These are phyloP conservation scores for Vanrija humicola DNA, from an alignment of 1,284 basidiomycete species.

Conservation along the genomic window DNA sequence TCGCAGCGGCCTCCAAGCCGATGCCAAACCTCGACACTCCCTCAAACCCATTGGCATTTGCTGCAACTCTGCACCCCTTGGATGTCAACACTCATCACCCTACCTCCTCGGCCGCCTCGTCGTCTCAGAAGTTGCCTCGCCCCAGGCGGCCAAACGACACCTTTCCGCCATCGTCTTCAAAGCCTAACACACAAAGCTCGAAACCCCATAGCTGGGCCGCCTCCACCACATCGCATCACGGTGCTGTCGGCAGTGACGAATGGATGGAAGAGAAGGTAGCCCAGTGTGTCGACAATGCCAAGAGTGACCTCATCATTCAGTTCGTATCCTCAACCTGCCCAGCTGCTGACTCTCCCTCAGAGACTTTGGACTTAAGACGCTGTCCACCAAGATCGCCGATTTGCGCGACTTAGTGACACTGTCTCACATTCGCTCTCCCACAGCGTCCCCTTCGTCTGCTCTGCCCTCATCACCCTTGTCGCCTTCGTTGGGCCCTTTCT, in stretches of 20 bases:
- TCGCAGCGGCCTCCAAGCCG: conserved; percentile 42
- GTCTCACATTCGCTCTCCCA: conserved; percentile 19
- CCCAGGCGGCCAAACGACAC: conserved; percentile 17
- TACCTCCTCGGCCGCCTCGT: background rate
- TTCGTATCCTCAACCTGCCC: conserved; percentile 14
- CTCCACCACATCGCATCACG: no score
- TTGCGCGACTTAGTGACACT: conserved; percentile 42
- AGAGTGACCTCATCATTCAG: conserved; percentile 27
- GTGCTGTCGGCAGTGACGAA: conserved; percentile 32
- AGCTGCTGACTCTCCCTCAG: conserved; percentile 11
- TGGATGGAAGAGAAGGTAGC: conserved; percentile 40
- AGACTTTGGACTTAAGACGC: conserved; percentile 19
- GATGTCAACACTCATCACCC: conserved; percentile 16
- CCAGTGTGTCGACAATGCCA: conserved; percentile 35
- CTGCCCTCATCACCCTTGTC: background rate
- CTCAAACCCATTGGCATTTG: conserved; percentile 39
- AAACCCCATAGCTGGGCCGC: background rate
- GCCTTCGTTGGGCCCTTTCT: background rate
- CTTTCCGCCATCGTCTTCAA: conserved; percentile 19
- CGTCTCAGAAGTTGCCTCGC: conserved; percentile 16
- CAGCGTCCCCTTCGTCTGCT: background rate
- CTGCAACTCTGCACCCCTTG: conserved; percentile 33
- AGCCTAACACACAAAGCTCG: conserved; percentile 5
- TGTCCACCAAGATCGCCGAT: conserved; percentile 43
- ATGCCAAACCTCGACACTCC: conserved; percentile 37